Evolutionary conservation across 2,329 filamentous ascomycete species (phyloP), one percentile per base, ranked within the genome.

Genomic region (Pyrenochaeta sp.): DNA sequence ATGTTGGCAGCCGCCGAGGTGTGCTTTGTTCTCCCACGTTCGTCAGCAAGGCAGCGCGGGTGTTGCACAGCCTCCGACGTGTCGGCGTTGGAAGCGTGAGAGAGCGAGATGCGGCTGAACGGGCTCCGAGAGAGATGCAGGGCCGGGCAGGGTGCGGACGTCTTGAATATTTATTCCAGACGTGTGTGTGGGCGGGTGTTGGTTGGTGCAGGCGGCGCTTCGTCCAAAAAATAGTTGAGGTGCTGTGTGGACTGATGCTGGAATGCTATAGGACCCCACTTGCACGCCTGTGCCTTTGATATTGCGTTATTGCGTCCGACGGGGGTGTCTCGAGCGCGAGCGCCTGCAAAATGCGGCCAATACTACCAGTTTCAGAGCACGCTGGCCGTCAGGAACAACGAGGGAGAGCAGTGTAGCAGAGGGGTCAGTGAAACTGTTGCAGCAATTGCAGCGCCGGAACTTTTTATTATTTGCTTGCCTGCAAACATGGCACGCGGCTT

Each of bases 221-320:
- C 37, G 50, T 50, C 54, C 51, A 57, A 62, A 61, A 64, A 67
- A 54, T 54, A 50, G 50, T 28, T 56, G 54, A 47, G 42, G 59
- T 59, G 63, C 50, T 40, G 58, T 69, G 67, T 67, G 62, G 61
- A 67, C 62, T 67, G 64, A 56, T 66, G 59, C 56, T 66, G 68
- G 67, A 69, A 67, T 71, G 68, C 65, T 53, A 66, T 64, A 54
- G 57, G 66, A 65, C 61, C 58, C 64, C 66, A 65, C 64, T 56
- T 61, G 54, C 42, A 58, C 51, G 66, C 49, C 66, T 60, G 65
- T 62, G 64, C 59, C 56, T 54, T 46, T 59, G 63, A 65, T 67
- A 62, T 62, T 53, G 63, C 58, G 64, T 64, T 54, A 58, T 55
- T 58, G 58, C 55, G 55, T 58, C 58, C 52, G 52, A 55, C 47